These are phyloP conservation scores for Lyophyllum decastes DNA, from an alignment of 768 basidiomycete species.

Conservation along the genomic window DNA sequence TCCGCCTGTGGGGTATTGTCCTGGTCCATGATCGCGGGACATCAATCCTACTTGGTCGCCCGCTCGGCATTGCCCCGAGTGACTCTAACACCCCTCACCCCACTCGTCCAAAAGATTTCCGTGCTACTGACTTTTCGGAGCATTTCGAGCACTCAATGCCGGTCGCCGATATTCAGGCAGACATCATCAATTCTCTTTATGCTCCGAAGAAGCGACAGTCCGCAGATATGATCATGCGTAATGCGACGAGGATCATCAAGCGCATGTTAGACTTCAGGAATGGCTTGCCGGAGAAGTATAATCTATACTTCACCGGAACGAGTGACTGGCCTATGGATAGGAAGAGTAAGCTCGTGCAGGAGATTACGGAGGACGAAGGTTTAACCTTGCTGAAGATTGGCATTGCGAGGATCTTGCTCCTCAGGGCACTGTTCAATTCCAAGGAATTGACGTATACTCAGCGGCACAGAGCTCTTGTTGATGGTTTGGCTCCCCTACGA, in stretches of 20 bases:
- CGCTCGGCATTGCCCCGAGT: constrained; percentile 79
- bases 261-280: constrained; percentile 71
- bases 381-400: constrained; percentile 82
- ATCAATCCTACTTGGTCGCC: constrained; percentile 83
- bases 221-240: constrained; percentile 70
- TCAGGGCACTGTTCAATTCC: constrained; percentile 78
- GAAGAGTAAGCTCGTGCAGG: constrained; percentile 65
- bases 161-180: constrained; percentile 83
- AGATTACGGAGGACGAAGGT: constrained; percentile 79
- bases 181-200: constrained; percentile 86
- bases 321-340: constrained; percentile 72
- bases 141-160: constrained; percentile 79
- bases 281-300: constrained; percentile 71
- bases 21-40: constrained; percentile 88
- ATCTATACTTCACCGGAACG: constrained; percentile 76
- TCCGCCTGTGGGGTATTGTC: constrained; percentile 83
- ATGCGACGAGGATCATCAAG: constrained; percentile 79
- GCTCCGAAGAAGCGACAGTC: constrained; percentile 70
- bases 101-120: constrained; percentile 42
- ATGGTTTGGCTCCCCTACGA: constrained; percentile 51
- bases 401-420: constrained; percentile 74
- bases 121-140: constrained; percentile 61
- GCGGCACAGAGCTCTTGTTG: constrained; percentile 70
- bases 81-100: constrained; percentile 83
- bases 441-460: constrained; percentile 68